Evolutionary conservation across 2,329 filamentous ascomycete genomes (phyloP).

Genomic region (Ophiobolus disseminans): DNA sequence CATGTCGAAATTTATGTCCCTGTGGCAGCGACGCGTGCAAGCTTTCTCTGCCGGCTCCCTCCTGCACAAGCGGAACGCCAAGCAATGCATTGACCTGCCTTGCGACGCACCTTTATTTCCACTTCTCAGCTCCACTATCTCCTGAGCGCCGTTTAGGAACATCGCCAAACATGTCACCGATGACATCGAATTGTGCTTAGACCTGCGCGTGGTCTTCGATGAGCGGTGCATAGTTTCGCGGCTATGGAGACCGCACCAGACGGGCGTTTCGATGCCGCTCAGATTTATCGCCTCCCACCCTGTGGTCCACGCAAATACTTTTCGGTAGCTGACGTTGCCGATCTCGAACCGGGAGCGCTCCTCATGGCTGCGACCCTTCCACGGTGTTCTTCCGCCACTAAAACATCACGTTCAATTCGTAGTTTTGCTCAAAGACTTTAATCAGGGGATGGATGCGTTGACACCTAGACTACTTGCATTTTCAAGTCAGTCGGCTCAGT

Average conservation of each 20-base stretch:
- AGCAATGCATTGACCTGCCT: slow-evolving; percentile 7
- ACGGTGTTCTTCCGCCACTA: background rate
- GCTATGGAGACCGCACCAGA: background rate
- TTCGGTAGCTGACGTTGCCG: background rate
- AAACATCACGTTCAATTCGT: slow-evolving; percentile 3
- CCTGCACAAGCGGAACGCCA: background rate
- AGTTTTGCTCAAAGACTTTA: background rate
- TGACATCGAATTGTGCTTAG: background rate
- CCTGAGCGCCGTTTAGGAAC: slow-evolving; percentile 11
- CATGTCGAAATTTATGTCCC: background rate
- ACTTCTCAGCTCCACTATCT: slow-evolving; percentile 10
- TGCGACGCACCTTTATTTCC: slow-evolving; percentile 2
- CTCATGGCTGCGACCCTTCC: background rate
- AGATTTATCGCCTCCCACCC: background rate
- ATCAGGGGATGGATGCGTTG: background rate
- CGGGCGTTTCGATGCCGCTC: background rate
- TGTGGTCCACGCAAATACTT: background rate
- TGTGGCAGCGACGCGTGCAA: background rate
- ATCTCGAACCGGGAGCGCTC: slow-evolving; percentile 4
- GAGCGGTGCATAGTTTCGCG: background rate
- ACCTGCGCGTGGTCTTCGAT: background rate
- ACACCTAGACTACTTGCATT: background rate
- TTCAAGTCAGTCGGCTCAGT: background rate
- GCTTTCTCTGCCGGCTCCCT: background rate
- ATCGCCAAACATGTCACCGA: slow-evolving; percentile 4